These are phyloP conservation scores for Leccinum pachyderme DNA, from an alignment of 1,284 basidiomycete genomes.

Conservation along the genomic window DNA sequence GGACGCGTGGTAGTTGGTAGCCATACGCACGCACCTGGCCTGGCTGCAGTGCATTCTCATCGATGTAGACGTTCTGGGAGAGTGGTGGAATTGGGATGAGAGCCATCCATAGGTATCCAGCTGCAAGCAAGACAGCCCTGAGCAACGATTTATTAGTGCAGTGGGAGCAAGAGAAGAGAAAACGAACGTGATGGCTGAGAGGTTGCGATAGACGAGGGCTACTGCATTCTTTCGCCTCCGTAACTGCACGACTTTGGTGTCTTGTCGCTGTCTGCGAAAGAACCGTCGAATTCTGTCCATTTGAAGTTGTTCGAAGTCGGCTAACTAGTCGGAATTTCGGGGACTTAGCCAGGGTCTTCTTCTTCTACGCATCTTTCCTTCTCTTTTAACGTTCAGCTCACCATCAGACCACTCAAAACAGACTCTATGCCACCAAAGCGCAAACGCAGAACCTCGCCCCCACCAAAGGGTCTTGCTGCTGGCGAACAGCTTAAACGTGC, in stretches of 20 bases:
- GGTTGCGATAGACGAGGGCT: constrained; percentile 20
- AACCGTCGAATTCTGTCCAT: constrained; percentile 25
- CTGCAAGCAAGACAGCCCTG: constrained; percentile 56
- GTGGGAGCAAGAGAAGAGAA: background rate
- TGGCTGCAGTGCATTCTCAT: constrained; percentile 93
- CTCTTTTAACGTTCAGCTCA: constrained; percentile 11
- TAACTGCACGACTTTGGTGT: constrained; percentile 20
- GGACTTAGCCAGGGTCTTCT: constrained; percentile 19
- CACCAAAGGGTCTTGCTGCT: constrained; percentile 50
- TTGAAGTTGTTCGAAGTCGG: background rate
- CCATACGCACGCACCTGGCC: constrained; percentile 57
- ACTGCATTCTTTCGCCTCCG: constrained; percentile 28
- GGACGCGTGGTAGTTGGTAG: background rate
- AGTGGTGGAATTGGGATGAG: constrained; percentile 65
- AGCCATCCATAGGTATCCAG: constrained; percentile 75
- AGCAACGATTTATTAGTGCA: background rate
- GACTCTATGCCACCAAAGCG: constrained; percentile 59
- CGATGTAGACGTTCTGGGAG: constrained; percentile 75
- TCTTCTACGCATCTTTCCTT: constrained; percentile 16
- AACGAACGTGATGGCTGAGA: constrained; percentile 35
- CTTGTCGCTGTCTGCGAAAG: constrained; percentile 15
- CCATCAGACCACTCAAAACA: constrained; percentile 1
- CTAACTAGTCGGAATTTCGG: constrained; percentile 27
- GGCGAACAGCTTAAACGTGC: constrained; percentile 62
- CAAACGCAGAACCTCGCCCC: constrained; percentile 50